Conservation (phyloP, 2,329 filamentous ascomycete species). For the Ceratocystis cubensis region DNA sequence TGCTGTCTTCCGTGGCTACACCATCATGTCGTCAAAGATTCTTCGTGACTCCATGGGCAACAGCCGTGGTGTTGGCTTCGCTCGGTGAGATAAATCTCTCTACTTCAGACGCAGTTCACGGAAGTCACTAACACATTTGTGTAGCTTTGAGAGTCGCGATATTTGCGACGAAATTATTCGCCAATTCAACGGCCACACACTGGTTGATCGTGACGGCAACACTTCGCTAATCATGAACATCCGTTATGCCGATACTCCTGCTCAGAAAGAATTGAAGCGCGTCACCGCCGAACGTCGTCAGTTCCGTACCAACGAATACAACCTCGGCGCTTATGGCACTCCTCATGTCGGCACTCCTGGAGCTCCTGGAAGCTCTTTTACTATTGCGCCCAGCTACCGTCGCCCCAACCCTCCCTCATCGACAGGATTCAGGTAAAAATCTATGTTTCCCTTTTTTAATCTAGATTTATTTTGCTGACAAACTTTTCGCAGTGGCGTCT, state of each 20-base stretch:
- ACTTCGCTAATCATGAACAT: constrained; percentile 65
- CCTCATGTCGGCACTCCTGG: constrained; percentile 43
- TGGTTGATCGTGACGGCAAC: constrained; percentile 54
- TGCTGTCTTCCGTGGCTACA: constrained; percentile 65
- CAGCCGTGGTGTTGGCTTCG: constrained; percentile 93
- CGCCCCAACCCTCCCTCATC: constrained; percentile 28
- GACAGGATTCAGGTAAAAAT: constrained; percentile 7
- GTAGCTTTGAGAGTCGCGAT: constrained; percentile 76
- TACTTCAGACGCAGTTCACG: constrained; percentile 19
- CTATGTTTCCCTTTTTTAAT: not conserved
- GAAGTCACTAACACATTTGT: not conserved
- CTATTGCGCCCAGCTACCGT: constrained; percentile 24
- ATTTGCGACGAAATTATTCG: constrained; percentile 82
- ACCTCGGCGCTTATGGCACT: constrained; percentile 57
- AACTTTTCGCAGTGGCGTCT: constrained; percentile 9
- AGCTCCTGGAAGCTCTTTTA: constrained; percentile 25
- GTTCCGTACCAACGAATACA: constrained; percentile 93
- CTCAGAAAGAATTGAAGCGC: constrained; percentile 93
- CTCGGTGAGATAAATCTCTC: constrained; percentile 51
- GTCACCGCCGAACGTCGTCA: constrained; percentile 90
- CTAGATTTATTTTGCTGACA: not conserved
- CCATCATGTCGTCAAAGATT: constrained; percentile 87
- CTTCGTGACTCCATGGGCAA: constrained; percentile 83
- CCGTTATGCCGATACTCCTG: constrained; percentile 90
- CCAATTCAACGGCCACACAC: constrained; percentile 67